These are phyloP conservation scores for Botryotinia convoluta DNA, from an alignment of 2,329 filamentous ascomycete species.

Conservation along the genomic window DNA sequence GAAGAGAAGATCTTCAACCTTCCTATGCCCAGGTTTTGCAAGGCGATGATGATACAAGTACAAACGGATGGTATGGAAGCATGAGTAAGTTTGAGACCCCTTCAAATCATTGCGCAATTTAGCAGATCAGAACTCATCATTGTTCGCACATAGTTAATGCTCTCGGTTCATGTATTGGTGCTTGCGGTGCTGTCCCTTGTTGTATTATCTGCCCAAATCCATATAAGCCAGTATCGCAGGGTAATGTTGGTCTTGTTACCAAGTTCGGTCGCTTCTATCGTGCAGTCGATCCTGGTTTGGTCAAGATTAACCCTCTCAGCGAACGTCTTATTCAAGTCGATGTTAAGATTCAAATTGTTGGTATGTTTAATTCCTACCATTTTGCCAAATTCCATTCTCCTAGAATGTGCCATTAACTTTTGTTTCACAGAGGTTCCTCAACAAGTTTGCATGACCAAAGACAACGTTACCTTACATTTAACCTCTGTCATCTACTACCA, in stretches of 20 bases:
- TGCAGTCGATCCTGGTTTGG: conserved; percentile 92
- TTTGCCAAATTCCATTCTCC: not conserved
- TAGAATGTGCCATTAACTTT: not conserved
- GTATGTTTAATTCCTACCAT: conserved; percentile 39
- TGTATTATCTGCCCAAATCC: conserved; percentile 92
- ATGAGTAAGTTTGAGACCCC: conserved; percentile 62
- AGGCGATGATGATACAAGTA: conserved; percentile 62
- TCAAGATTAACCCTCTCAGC: conserved; percentile 94
- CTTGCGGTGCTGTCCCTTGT: conserved; percentile 83
- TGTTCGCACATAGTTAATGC: conserved; percentile 55
- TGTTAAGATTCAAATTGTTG: conserved; percentile 97
- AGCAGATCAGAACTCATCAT: not conserved
- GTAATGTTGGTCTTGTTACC: conserved; percentile 91
- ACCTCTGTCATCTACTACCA: conserved; percentile 99
- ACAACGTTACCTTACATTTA: conserved; percentile 91
- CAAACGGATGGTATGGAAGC: conserved; percentile 82
- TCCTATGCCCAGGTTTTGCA: conserved; percentile 63
- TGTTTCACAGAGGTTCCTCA: conserved; percentile 70
- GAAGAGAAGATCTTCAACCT: conserved; percentile 76
- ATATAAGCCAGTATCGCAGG: conserved; percentile 88
- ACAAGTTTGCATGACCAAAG: conserved; percentile 99
- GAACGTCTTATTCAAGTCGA: conserved; percentile 89
- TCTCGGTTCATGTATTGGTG: conserved; percentile 73
- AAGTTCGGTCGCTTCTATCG: conserved; percentile 95
- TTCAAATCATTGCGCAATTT: not conserved